Conservation (phyloP, 2,329 filamentous ascomycete genomes). For the Verticillium albo-atrum region DNA sequence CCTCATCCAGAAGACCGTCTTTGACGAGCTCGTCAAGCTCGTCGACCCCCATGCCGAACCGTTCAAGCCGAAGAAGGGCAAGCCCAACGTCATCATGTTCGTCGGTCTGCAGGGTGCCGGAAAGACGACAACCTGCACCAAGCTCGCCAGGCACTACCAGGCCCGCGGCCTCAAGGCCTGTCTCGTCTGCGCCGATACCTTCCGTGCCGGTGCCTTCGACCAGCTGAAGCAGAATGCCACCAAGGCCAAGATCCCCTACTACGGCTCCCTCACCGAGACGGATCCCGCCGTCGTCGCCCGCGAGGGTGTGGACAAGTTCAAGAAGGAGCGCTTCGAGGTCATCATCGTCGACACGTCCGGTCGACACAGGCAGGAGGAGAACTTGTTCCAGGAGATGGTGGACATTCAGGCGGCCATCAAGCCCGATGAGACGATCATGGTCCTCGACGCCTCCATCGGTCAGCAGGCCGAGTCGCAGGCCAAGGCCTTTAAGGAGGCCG, state of each 20-base stretch:
- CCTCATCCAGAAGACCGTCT: slow-evolving; percentile 95
- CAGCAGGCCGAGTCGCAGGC: slow-evolving; percentile 93
- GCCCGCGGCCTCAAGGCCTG: slow-evolving; percentile 89
- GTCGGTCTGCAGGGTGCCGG: slow-evolving; percentile 96
- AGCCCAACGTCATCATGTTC: slow-evolving; percentile 98
- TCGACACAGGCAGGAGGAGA: slow-evolving; percentile 89
- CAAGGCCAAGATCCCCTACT: slow-evolving; percentile 98
- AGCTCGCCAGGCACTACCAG: slow-evolving; percentile 91
- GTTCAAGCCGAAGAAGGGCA: slow-evolving; percentile 96
- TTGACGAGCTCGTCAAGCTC: slow-evolving; percentile 91
- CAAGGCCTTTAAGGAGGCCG: slow-evolving; percentile 94
- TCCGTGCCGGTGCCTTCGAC: slow-evolving; percentile 96
- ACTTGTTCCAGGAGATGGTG: slow-evolving; percentile 95
- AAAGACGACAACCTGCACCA: slow-evolving; percentile 98
- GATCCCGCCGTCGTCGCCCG: slow-evolving; percentile 89
- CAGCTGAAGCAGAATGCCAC: slow-evolving; percentile 98
- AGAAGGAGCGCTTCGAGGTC: slow-evolving; percentile 96
- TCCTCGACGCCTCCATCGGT: slow-evolving; percentile 92
- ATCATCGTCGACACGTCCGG: slow-evolving; percentile 98
- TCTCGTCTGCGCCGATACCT: slow-evolving; percentile 95
- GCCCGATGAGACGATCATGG: slow-evolving; percentile 97
- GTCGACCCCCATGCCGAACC: slow-evolving; percentile 94
- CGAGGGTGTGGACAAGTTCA: slow-evolving; percentile 98
- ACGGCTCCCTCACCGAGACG: slow-evolving; percentile 91
- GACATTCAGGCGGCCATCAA: slow-evolving; percentile 89